Percentiles rank a stretch among this genome's conserved stretches.
phyloP scores from a whole-genome alignment of 768 basidiomycete species.

The Lactarius quietus region DNA sequence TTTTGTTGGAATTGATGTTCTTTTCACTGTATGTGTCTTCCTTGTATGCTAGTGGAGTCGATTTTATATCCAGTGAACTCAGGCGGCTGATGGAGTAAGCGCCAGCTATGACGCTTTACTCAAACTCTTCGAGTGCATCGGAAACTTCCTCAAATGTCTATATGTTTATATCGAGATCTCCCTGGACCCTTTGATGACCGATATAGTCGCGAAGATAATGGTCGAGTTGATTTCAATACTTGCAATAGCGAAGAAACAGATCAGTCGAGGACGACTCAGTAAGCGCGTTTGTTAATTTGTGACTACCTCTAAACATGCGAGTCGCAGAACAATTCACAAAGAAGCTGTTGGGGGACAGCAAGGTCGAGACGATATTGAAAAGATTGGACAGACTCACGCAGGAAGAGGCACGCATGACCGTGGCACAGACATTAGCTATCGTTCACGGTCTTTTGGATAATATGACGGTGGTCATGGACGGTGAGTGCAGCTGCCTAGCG shows the following conservation, averaged over 20 bases:
- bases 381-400: not conserved
- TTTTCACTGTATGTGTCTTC: not conserved
- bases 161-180: not conserved
- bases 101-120: not conserved
- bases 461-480: not conserved
- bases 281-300: not conserved
- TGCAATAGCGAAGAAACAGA: not conserved
- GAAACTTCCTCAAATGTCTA: slow-evolving; percentile 6
- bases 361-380: not conserved
- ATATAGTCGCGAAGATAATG: not conserved
- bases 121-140: slow-evolving; percentile 3
- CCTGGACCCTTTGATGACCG: not conserved
- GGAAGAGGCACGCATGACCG: not conserved
- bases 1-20: not conserved
- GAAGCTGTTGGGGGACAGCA: not conserved
- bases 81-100: not conserved
- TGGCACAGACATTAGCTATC: not conserved
- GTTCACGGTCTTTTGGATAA: not conserved
- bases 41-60: not conserved
- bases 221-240: not conserved
- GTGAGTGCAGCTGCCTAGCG: not conserved
- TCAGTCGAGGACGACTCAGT: not conserved
- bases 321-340: not conserved
- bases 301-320: not conserved
- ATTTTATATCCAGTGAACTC: not conserved